phyloP scores from a whole-genome alignment of 805 yeast species.

The Suhomyces prunicola region DNA sequence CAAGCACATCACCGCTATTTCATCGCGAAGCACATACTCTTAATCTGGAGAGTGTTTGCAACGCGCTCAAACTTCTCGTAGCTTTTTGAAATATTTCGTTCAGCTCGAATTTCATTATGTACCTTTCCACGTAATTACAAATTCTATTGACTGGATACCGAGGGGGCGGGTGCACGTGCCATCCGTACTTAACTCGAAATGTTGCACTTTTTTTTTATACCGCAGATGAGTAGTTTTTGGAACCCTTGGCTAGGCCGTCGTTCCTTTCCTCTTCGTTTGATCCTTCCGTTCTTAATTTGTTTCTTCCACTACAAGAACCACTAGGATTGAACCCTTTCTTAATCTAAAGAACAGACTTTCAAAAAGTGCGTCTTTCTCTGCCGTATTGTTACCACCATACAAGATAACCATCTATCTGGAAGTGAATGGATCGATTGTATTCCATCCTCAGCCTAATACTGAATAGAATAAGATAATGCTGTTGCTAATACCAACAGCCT shows the following conservation, averaged over 20 bases:
- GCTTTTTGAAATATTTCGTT: not conserved
- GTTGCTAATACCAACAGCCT: not conserved
- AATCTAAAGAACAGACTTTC: not conserved
- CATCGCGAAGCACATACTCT: not conserved
- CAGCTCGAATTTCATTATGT: not conserved
- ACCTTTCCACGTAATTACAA: not conserved
- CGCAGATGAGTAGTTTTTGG: not conserved
- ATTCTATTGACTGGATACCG: not conserved
- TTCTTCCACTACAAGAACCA: not conserved
- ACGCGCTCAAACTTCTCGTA: not conserved
- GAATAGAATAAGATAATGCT: not conserved
- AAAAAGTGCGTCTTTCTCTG: not conserved
- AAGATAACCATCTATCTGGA: not conserved
- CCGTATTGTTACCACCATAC: not conserved
- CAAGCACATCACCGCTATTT: not conserved
- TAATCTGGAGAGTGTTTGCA: not conserved
- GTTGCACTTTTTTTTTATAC: not conserved
- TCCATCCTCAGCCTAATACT: not conserved
- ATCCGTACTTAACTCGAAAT: not conserved
- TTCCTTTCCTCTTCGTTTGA: not conserved
- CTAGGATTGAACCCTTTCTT: not conserved
- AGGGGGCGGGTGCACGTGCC: not conserved
- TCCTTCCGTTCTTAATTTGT: not conserved
- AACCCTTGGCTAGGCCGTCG: not conserved
- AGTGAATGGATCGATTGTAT: not conserved